A percentile compares a stretch with the other conserved stretches of the same genome.
phyloP scores from a whole-genome alignment of 2,329 filamentous ascomycete genomes.

The Akanthomyces uredinophilus region DNA sequence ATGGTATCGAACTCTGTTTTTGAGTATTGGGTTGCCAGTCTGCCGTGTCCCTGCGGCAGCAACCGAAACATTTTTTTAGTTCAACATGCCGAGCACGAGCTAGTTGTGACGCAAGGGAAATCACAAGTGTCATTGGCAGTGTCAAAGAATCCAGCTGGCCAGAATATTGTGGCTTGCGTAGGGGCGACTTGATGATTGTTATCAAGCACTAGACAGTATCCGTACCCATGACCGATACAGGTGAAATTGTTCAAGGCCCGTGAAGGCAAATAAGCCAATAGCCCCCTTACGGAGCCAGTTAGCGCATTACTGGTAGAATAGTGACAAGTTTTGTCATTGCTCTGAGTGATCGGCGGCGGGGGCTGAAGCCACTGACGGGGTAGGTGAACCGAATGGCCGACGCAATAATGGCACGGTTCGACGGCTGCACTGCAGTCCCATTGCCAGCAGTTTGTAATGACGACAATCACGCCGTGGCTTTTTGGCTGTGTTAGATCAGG shows the following conservation, averaged over 20 bases:
- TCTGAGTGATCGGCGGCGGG: not conserved
- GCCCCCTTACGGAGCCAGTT: not conserved
- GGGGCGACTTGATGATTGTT: not conserved
- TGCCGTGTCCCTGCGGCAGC: not conserved
- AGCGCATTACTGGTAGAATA: not conserved
- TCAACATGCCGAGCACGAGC: not conserved
- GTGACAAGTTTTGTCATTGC: not conserved
- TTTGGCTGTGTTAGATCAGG: too few relatives aligned
- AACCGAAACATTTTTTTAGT: not conserved
- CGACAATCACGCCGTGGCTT: too few relatives aligned
- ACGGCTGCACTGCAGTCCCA: not conserved
- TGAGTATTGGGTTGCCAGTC: not conserved
- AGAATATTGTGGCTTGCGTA: not conserved
- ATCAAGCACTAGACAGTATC: not conserved
- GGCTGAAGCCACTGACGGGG: constrained; percentile 5
- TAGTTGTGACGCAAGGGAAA: not conserved
- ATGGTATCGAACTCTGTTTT: not conserved
- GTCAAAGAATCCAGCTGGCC: not conserved
- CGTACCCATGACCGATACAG: not conserved
- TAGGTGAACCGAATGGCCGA: not conserved
- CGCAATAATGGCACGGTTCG: not conserved
- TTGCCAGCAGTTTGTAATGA: not conserved
- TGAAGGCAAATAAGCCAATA: not conserved
- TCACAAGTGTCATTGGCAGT: not conserved
- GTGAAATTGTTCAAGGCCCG: not conserved